Evolutionary conservation across 1,284 basidiomycete species (phyloP), one percentile per base, ranked within the genome.

Genomic region (Sporisorium scitamineum): DNA sequence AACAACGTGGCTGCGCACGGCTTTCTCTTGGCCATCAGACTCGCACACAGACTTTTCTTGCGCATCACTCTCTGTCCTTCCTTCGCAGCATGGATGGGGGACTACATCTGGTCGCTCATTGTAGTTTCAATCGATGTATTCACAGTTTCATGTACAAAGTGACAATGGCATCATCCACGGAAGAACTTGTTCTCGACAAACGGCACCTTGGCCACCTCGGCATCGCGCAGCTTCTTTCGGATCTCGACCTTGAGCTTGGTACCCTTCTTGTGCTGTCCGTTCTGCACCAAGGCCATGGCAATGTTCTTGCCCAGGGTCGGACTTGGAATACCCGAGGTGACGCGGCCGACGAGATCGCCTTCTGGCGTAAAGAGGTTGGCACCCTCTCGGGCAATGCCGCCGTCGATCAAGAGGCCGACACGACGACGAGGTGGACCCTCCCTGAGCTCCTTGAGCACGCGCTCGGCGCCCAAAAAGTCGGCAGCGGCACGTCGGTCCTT

Each of bases 321-420:
- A 1, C 94, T 95, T 8, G 97, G 97, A 69, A 98, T 97, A 55
- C 96, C 96, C 0, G 94, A 97, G 0, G 96, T 98, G 41, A 98
- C 90, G 13, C 92, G 90, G 58, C 79, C 80, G 29, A 73, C 52
- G 61, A 70, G 26, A 34, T 52, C 66, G 20, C 93, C 70, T 93
- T 89, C 69, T 88, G 87, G 13, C 87, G 88, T 87, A 78, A 91
- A 90, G 48, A 97, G 90, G 78, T 90, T 90, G 32, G 92, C 91
- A 29, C 94, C 94, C 87, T 95, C 94, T 31, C 97, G 88, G 1
- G 96, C 96, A 22, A 95, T 94, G 2, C 92, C 91, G 34, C 94
- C 95, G 20, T 86, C 84, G 41, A 97, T 89, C 58, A 93, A 86
- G 59, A 98, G 87, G 0, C 96, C 96, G 2, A 98, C 91, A 24